phyloP scores from a whole-genome alignment of 495 filamentous ascomycete genomes.

The Wilcoxina mikolae region DNA sequence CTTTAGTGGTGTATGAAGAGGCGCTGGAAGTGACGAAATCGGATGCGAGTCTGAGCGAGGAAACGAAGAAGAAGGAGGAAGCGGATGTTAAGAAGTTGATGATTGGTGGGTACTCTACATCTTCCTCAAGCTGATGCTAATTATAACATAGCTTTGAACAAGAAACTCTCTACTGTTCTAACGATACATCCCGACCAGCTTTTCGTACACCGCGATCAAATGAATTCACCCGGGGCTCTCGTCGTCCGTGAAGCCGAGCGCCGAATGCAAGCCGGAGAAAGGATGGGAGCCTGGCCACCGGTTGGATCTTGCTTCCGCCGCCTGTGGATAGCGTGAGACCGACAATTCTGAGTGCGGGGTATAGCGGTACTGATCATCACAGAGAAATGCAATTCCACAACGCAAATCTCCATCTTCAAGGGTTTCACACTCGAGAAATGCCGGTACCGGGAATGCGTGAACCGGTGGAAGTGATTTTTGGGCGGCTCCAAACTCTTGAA shows the following conservation, averaged over 20 bases:
- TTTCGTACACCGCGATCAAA: background rate
- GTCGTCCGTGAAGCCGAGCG: constrained; percentile 22
- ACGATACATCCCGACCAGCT: background rate
- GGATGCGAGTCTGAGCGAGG: constrained; percentile 7
- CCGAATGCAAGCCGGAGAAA: constrained; percentile 13
- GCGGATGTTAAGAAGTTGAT: constrained; percentile 12
- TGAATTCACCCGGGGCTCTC: constrained; percentile 14
- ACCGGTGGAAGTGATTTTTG: constrained; percentile 9
- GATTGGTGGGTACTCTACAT: too few species aligned
- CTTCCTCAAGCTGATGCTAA: constrained; percentile 16
- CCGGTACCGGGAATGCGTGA: constrained; percentile 12
- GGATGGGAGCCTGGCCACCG: constrained; percentile 22
- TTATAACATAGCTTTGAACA: constrained; percentile 17
- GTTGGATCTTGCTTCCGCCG: constrained; percentile 21
- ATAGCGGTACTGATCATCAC: constrained; percentile 6
- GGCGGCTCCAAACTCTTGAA: constrained; percentile 23
- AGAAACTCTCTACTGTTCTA: constrained; percentile 7
- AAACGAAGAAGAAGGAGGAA: constrained; percentile 14
- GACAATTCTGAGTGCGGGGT: too few species aligned
- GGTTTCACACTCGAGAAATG: constrained; percentile 14
- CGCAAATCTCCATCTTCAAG: constrained; percentile 19
- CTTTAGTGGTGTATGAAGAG: constrained; percentile 13
- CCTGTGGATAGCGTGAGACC: constrained; percentile 24
- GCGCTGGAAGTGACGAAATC: constrained; percentile 13
- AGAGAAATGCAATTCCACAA: constrained; percentile 29